A percentile compares a stretch with the other conserved stretches of the same genome.
These are phyloP conservation scores for Begonia peltatifolia DNA, from an alignment of 306 rosid genomes.

Conservation along the genomic window DNA sequence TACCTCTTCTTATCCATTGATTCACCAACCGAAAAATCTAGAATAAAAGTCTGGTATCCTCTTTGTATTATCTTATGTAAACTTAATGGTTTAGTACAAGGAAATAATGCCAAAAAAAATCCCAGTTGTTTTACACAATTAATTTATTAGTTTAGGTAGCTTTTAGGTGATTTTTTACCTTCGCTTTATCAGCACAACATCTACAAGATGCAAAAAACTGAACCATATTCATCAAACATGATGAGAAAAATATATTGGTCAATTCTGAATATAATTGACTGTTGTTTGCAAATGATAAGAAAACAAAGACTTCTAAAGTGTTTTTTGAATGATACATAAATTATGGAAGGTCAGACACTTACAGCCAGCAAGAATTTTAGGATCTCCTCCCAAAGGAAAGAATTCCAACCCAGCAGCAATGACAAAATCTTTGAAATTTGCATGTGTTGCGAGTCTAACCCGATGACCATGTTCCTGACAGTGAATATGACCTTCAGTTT, in stretches of 20 bases:
- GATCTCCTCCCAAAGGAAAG: slow-evolving; percentile 93
- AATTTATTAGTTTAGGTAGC: too few relatives aligned
- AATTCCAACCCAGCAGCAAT: slow-evolving; percentile 77
- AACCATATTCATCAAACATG: too few relatives aligned
- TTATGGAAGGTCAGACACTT: slow-evolving; percentile 21
- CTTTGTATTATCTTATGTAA: too few relatives aligned
- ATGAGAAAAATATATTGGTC: too few relatives aligned
- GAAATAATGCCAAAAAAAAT: too few relatives aligned
- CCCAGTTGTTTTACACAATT: too few relatives aligned
- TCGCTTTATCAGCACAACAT: not conserved
- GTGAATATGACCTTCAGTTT: not conserved
- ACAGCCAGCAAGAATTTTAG: slow-evolving; percentile 97
- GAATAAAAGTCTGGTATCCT: too few relatives aligned
- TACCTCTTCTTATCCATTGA: too few relatives aligned
- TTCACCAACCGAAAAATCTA: too few relatives aligned
- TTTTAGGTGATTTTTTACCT: too few relatives aligned
- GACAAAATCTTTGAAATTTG: slow-evolving; percentile 83
- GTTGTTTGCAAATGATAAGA: not conserved
- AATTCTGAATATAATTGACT: too few relatives aligned
- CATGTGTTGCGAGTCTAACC: slow-evolving; percentile 88
- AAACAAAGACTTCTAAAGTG: not conserved
- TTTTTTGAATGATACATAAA: not conserved
- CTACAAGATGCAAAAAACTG: not conserved
- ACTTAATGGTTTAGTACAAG: too few relatives aligned
- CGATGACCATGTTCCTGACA: slow-evolving; percentile 75